Conservation (phyloP, 306 rosid species). For the cucumber (Cucumis sativus) region DNA sequence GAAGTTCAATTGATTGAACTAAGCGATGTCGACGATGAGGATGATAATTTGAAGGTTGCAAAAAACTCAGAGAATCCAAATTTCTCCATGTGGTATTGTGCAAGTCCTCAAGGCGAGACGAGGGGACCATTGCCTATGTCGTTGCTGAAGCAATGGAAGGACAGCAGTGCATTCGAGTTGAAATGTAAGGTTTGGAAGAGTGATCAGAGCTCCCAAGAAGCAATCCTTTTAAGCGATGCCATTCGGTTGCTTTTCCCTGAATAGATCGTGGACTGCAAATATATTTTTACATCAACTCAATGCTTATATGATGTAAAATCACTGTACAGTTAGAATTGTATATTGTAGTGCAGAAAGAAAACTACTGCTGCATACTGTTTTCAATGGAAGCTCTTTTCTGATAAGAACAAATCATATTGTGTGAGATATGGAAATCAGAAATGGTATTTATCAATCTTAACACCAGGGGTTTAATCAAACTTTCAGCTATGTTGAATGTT, state of each 20-base stretch:
- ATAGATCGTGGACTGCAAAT: neutral
- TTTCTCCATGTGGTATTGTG: constrained; percentile 27
- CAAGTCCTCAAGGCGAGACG: constrained; percentile 32
- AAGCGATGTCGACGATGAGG: neutral
- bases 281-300: neutral
- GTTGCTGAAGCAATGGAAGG: constrained; percentile 38
- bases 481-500: neutral
- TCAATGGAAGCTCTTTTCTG: neutral
- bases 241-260: constrained; percentile 15
- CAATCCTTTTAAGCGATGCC: constrained; percentile 37
- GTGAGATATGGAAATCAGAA: neutral
- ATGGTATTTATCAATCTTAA: neutral
- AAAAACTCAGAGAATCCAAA: constrained; percentile 20
- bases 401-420: neutral
- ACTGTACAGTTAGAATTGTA: neutral
- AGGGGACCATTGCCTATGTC: constrained; percentile 40
- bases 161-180: constrained; percentile 7
- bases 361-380: neutral
- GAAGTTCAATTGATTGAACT: neutral
- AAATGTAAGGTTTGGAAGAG: constrained; percentile 51
- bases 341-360: neutral
- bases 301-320: neutral
- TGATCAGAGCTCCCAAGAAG: constrained; percentile 43
- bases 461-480: neutral
- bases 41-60: neutral